phyloP scores from a whole-genome alignment of 164 flowering plant genomes.

The Magnolia officinalis region DNA sequence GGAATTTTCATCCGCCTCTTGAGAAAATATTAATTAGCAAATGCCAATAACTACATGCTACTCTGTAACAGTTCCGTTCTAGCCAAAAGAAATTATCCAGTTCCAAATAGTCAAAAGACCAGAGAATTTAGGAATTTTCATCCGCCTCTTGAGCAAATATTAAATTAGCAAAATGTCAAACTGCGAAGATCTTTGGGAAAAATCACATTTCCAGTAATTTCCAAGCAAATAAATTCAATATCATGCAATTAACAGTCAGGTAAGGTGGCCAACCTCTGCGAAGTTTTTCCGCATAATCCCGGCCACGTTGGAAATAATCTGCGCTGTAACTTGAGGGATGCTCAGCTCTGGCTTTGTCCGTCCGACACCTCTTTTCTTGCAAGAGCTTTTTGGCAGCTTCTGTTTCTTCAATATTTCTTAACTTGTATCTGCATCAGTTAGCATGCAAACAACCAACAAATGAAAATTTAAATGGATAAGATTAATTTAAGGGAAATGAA shows the following conservation, averaged over 20 bases:
- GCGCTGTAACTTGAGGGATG: slow-evolving; percentile 95
- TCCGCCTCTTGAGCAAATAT: no score
- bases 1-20: no score
- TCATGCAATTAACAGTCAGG: neutral
- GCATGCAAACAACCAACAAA: slow-evolving; percentile 4
- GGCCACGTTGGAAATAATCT: slow-evolving; percentile 90
- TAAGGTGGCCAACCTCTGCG: slow-evolving; percentile 56
- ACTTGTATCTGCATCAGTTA: slow-evolving; percentile 59
- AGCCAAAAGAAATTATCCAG: no score
- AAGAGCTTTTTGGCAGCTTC: slow-evolving; percentile 95
- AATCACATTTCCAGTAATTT: no score
- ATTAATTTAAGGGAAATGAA: neutral
- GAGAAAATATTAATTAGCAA: no score
- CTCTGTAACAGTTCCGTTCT: no score
- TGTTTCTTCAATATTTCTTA: slow-evolving; percentile 93
- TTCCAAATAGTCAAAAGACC: no score
- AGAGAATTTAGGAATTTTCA: no score
- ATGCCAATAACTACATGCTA: no score
- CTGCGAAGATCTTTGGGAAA: no score
- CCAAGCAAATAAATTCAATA: neutral
- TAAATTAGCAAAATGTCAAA: no score
- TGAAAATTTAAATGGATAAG: neutral
- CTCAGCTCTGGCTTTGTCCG: slow-evolving; percentile 58
- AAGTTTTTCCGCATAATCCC: slow-evolving; percentile 89
- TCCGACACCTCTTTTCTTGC: slow-evolving; percentile 79